Evolutionary conservation across 139 green algal genomes (phyloP), one percentile per base, ranked within the genome.

Genomic region (Nannochloris sp.): DNA sequence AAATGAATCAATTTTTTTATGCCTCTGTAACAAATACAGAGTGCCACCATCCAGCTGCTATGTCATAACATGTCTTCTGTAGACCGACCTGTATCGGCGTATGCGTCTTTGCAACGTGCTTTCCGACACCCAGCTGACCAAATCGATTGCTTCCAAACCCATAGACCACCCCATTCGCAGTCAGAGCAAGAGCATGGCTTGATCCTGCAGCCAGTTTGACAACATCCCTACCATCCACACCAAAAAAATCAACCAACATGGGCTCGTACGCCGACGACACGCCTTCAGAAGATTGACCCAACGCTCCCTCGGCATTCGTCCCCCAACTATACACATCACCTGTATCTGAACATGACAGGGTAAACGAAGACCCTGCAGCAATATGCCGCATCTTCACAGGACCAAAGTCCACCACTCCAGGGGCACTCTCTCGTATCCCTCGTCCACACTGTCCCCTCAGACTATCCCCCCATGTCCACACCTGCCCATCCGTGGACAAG

Each of bases 281-380:
- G 5, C 40, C 25, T n/a, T 50, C 50, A 12, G 57, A 58, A 12
- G 61, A 58, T 49, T 77, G 56, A 24, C 80, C 80, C 57, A 87
- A 64, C 48, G 82, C 74, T 15, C 75, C 79, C 29, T 81, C 61
- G n/a, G 12, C 31, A 63, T 85, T 85, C 18, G 56, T 50, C 9
- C 80, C 80, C 68, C 79, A 87, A 10, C 57, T 57, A 24, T 84
- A 87, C 6, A 75, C 79, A 24, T 65, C 59, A 3, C 80, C 80
- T 14, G 29, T 19, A 8, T 78, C 68, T 7, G 71, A 84, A 15
- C 60, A 19, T 5, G 68, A 60, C 16, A 81, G 37, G 1, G 71
- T 81, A 74, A 85, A 76, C 3, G 44, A 61, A 36, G 75, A 40
- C 25, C 80, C 79, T 1, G 67, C 80, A 10, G 68, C 72, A 14